Percentiles rank a stretch among this genome's conserved stretches.
These are phyloP conservation scores for Talaromyces sp. DNA, from an alignment of 2,329 filamentous ascomycete species.

Conservation along the genomic window DNA sequence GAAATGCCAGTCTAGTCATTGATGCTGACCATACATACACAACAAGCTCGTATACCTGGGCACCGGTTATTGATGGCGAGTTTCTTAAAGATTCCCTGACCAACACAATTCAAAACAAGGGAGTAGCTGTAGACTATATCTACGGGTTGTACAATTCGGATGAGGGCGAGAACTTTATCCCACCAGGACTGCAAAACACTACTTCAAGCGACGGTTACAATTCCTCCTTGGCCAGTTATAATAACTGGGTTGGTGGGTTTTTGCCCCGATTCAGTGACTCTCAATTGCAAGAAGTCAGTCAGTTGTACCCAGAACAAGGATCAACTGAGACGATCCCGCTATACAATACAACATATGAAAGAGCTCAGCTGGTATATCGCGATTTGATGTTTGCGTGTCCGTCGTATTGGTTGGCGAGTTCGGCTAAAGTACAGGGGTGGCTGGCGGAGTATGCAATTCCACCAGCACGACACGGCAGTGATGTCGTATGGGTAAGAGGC, in stretches of 20 bases:
- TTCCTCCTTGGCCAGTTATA: conserved; percentile 46
- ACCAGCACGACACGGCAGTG: conserved; percentile 56
- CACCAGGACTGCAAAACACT: conserved; percentile 41
- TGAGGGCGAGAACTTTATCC: conserved; percentile 61
- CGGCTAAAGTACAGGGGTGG: conserved; percentile 45
- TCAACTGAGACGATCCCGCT: conserved; percentile 42
- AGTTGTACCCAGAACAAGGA: conserved; percentile 47
- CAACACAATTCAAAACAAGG: conserved; percentile 32
- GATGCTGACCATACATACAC: conserved; percentile 49
- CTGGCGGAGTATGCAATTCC: conserved; percentile 57
- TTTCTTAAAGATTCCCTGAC: conserved; percentile 51
- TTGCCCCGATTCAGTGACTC: conserved; percentile 44
- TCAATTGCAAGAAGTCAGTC: conserved; percentile 38
- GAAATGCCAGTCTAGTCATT: conserved; percentile 50
- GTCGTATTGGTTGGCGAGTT: conserved; percentile 52
- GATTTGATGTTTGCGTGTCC: conserved; percentile 59
- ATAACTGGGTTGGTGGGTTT: conserved; percentile 51
- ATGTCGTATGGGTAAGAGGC: conserved; percentile 50
- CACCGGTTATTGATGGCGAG: conserved; percentile 54
- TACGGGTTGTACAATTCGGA: conserved; percentile 60
- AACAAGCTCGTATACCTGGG: conserved; percentile 56
- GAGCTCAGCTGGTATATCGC: conserved; percentile 55
- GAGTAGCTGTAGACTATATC: conserved; percentile 44
- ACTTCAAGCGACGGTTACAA: conserved; percentile 44
- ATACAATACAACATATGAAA: conserved; percentile 49